Base-by-base conservation (phyloP, 2,329 filamentous ascomycete genomes). In the Mycosphaerella arachidis region DNA sequence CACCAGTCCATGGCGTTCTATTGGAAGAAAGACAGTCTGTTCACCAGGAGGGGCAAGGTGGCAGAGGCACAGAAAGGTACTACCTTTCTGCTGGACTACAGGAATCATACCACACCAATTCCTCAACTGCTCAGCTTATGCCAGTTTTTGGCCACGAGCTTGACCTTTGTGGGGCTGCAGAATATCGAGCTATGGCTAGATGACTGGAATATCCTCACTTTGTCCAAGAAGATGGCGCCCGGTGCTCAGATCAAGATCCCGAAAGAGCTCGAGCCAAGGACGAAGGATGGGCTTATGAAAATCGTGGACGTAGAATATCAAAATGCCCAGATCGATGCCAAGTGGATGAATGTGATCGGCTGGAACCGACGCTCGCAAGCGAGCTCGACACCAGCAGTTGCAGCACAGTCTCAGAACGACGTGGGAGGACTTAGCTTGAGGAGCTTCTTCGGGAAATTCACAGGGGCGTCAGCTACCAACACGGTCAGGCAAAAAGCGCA, bases 1-100 rank as follows among this genome's bases (percentile, higher is more conserved):
- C 85, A 83, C 63, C 88, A 96, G 75, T 92, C 92, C 40, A 97
- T 99, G 91, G 93, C 93, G 0, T 99, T 99, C 72, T 99, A 97
- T 78, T 99, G 94, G 95, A 97, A 97, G 75, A 92, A 90, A n/a
- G 97, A 97, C 74, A 91, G 91, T 5, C 82, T 99, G 1, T 97
- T 96, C 73, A 99, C 95, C 27, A 89, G 92, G 68, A 90, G 91
- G 67, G 82, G 94, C 24, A 86, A 87, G 66, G 77, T 97, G 7
- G 77, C 81, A 16, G 88, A 82, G 57, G 79, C 80, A 33, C 60
- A 58, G 35, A 60, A 64, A 52, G 85, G 93, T 68, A 99, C 95
- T 1, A 89, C 88, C n/a, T 99, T 99, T 72, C 87, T 97, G 51
- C 82, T 99, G 51, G 92, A 97, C 72, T 97, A 97, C 75, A 85